These are phyloP conservation scores for Sphagnum contortum DNA, from an alignment of 225 moss, liverwort and hornwort species.

Conservation along the genomic window DNA sequence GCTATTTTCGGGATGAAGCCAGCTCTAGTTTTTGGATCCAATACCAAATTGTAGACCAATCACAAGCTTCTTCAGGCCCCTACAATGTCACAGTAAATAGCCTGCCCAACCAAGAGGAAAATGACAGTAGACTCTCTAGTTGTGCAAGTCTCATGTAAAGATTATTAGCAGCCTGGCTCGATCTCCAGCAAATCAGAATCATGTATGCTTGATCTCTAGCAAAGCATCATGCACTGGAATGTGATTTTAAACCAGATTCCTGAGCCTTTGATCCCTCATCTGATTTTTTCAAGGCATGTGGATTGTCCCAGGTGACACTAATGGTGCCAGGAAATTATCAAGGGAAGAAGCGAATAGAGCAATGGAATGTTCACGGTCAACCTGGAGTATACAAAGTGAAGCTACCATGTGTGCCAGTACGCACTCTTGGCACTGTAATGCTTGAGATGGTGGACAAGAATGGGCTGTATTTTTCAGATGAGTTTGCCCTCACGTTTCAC, in stretches of 20 bases:
- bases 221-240: too few species aligned
- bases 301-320: constrained; percentile 44
- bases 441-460: constrained; percentile 96
- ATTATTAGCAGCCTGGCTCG: too few species aligned
- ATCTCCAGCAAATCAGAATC: too few species aligned
- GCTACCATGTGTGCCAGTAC: constrained; percentile 64
- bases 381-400: constrained; percentile 68
- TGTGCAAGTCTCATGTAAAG: too few species aligned
- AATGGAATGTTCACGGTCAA: constrained; percentile 28
- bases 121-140: too few species aligned
- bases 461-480: constrained; percentile 83
- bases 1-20: constrained; percentile 79
- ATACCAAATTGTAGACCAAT: constrained; percentile 78
- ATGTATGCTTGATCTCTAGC: too few species aligned
- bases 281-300: too few species aligned
- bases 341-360: constrained; percentile 50
- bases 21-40: constrained; percentile 79
- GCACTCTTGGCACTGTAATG: constrained; percentile 58
- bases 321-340: constrained; percentile 81
- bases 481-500: constrained; percentile 89
- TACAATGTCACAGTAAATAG: constrained; percentile 68
- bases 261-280: too few species aligned
- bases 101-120: too few species aligned
- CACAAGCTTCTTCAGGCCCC: constrained; percentile 37
- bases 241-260: too few species aligned